Evolutionary conservation across 176 grass and related monocot species (phyloP), one percentile per base, ranked within the genome.

Genomic region (Hordeum marinum): DNA sequence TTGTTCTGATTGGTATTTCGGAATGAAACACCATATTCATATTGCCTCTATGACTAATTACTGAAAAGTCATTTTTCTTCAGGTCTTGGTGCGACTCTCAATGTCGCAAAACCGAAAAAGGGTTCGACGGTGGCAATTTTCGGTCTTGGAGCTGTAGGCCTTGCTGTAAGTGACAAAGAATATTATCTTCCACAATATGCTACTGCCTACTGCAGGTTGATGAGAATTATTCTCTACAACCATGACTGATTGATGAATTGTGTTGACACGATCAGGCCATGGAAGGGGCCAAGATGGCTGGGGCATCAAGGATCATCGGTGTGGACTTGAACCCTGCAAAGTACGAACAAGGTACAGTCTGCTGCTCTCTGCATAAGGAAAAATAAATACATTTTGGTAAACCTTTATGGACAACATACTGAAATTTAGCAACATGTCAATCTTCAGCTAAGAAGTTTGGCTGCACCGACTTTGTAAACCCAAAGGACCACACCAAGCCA

Each of bases 371-470:
- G 18, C 42, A 29, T 0, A 74, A 9, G 25, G 7, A 48, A 74
- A 48, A 12, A 9, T 7, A 15, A 29, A 8, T 25, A 15, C 23
- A 27, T 26, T 25, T 18, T 27, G 26, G 13, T 48, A 25, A 17
- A 17, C 4, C 0, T n/a, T 34, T 66, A 21, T 57, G 54, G 1
- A 45, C 20, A 20, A 31, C 2, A 27, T 8, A 18, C 3, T 21
- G 21, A 83, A 37, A 17, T 37, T 63, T 54, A 63, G 39, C 42
- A 25, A 27, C 39, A 55, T 80, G 0, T 31, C 26, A 5, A 8
- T 88, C 8, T 73, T n/a, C 89, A 94, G 94, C 94, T 32, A 92
- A 24, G 52, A 97, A 97, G n/a, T 97, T 97, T 86, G 94, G 94
- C 17, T 90, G 88, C 75, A 97, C 87, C 2, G 91, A 97, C 21